phyloP scores from a whole-genome alignment of 495 filamentous ascomycete genomes.

The Immersiella caudata region DNA sequence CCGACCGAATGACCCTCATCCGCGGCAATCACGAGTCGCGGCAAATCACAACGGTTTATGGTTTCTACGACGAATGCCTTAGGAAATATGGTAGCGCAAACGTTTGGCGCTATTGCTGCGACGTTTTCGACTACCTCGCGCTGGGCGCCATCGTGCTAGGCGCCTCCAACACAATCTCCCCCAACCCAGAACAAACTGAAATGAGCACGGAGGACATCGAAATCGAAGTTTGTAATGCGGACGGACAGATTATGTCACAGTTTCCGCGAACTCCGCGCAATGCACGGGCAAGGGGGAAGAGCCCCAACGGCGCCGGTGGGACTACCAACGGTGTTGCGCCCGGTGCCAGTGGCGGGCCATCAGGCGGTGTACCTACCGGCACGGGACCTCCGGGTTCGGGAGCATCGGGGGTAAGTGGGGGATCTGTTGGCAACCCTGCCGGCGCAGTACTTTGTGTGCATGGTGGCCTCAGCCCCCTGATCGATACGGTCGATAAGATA shows the following conservation, averaged over 20 bases:
- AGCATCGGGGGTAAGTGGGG: constrained; percentile 66
- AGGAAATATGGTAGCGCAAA: constrained; percentile 97
- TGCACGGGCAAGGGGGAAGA: constrained; percentile 23
- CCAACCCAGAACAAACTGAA: constrained; percentile 27
- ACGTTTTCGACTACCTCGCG: constrained; percentile 97
- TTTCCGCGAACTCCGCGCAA: constrained; percentile 57
- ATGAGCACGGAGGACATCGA: constrained; percentile 69
- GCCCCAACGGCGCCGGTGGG: constrained; percentile 44
- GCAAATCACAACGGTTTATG: constrained; percentile 97
- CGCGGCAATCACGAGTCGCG: constrained; percentile 96
- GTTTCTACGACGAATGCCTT: constrained; percentile 98
- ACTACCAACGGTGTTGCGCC: constrained; percentile 18
- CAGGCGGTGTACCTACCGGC: constrained; percentile 38
- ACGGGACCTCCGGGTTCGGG: constrained; percentile 79
- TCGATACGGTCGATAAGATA: constrained; percentile 96
- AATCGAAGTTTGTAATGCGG: constrained; percentile 85
- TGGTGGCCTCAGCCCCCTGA: constrained; percentile 85
- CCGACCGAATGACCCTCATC: constrained; percentile 95
- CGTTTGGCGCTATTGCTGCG: constrained; percentile 98
- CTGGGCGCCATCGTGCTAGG: constrained; percentile 93
- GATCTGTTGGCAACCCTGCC: constrained; percentile 64
- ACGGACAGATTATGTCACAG: constrained; percentile 73
- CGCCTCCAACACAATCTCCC: constrained; percentile 71
- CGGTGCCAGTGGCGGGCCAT: neutral
- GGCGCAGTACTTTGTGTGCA: constrained; percentile 95